Conservation (phyloP, 2,329 filamentous ascomycete genomes). For the Rutstroemia sydowiana region DNA sequence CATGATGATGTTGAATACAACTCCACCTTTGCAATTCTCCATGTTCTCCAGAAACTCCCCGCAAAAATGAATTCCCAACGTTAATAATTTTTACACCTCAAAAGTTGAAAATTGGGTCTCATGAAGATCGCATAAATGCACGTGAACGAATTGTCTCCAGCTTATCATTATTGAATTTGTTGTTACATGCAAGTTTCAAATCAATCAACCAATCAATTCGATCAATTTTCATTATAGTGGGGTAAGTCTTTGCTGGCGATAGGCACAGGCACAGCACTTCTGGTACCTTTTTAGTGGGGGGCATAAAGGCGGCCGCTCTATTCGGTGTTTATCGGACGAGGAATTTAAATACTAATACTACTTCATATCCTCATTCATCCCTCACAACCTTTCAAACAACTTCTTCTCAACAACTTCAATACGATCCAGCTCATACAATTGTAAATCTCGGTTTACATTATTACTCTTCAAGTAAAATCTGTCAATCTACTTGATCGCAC, state of each 20-base stretch:
- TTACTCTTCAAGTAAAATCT: slow-evolving; percentile 9
- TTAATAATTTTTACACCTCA: background rate
- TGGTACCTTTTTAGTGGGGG: slow-evolving; percentile 2
- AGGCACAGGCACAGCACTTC: background rate
- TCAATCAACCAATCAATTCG: background rate
- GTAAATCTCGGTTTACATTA: background rate
- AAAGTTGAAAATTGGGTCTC: background rate
- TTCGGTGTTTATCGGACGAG: background rate
- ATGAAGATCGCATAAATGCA: background rate
- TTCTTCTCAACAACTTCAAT: background rate
- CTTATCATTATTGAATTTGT: no score
- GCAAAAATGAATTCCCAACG: background rate
- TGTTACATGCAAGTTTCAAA: background rate
- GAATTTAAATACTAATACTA: background rate
- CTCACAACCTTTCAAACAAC: background rate
- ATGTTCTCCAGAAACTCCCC: background rate
- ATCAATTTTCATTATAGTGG: background rate
- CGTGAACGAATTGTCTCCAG: background rate
- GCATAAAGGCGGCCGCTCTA: background rate
- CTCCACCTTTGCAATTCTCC: background rate
- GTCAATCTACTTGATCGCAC: slow-evolving; percentile 23
- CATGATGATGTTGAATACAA: no score
- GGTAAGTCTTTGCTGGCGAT: background rate
- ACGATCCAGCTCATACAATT: background rate
- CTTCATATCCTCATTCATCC: background rate